A percentile compares a stretch with the other conserved stretches of the same genome.
Evolutionary conservation across 495 filamentous ascomycete species (phyloP).

Genomic region (Talaromyces borbonicus): DNA sequence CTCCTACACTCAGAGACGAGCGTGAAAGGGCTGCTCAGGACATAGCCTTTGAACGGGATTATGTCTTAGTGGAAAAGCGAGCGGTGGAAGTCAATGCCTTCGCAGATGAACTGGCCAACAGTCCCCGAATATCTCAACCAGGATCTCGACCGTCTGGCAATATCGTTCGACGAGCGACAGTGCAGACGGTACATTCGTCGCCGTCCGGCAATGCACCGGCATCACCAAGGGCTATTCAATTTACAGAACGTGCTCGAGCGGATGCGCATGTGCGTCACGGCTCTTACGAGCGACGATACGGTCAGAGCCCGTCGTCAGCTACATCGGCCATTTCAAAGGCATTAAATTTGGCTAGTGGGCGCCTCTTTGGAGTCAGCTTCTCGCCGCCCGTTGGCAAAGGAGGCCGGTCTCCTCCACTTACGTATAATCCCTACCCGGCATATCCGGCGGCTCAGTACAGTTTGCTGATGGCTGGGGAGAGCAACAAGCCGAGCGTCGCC

Average conservation of each 20-base stretch:
- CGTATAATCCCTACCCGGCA: slow-evolving; percentile 72
- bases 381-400: slow-evolving; percentile 57
- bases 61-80: slow-evolving; percentile 90
- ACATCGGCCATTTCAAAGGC: slow-evolving; percentile 91
- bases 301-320: slow-evolving; percentile 65
- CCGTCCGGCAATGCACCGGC: slow-evolving; percentile 49
- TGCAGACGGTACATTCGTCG: slow-evolving; percentile 46
- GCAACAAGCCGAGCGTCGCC: slow-evolving; percentile 41
- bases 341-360: slow-evolving; percentile 83
- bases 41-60: slow-evolving; percentile 82
- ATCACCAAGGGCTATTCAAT: slow-evolving; percentile 55
- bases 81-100: slow-evolving; percentile 94
- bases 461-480: slow-evolving; percentile 57
- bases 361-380: slow-evolving; percentile 67
- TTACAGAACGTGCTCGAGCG: slow-evolving; percentile 51
- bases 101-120: slow-evolving; percentile 84
- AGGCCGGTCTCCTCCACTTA: slow-evolving; percentile 61
- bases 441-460: slow-evolving; percentile 62
- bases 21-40: slow-evolving; percentile 75
- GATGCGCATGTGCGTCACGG: slow-evolving; percentile 55
- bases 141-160: slow-evolving; percentile 29
- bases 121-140: slow-evolving; percentile 40
- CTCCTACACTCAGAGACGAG: slow-evolving; percentile 41
- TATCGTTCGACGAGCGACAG: slow-evolving; percentile 60
- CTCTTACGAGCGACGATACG: slow-evolving; percentile 73